These are phyloP conservation scores for Suhomyces tanzawaensis DNA, from an alignment of 805 yeast species.

Conservation along the genomic window DNA sequence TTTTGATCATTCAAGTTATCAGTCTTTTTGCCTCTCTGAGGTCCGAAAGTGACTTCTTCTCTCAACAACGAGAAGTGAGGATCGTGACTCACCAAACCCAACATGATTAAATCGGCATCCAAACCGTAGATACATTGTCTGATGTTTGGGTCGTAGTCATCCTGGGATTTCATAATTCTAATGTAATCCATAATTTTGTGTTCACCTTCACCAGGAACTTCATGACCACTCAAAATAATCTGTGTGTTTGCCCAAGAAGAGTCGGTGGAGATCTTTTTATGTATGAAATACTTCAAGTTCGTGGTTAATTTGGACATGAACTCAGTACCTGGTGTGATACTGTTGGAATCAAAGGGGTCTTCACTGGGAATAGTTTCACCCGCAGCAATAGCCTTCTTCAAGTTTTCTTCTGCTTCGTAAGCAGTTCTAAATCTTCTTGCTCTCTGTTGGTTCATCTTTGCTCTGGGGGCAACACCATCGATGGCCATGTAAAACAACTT, in stretches of 20 bases:
- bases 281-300: slow-evolving; percentile 82
- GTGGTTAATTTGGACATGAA: slow-evolving; percentile 87
- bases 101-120: slow-evolving; percentile 94
- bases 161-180: slow-evolving; percentile 72
- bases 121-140: slow-evolving; percentile 94
- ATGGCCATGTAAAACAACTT: slow-evolving; percentile 92
- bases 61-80: slow-evolving; percentile 94
- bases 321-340: slow-evolving; percentile 96
- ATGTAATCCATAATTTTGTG: slow-evolving; percentile 95
- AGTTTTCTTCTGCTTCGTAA: slow-evolving; percentile 79
- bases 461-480: slow-evolving; percentile 98
- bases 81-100: slow-evolving; percentile 87
- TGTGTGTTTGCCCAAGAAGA: slow-evolving; percentile 79
- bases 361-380: slow-evolving; percentile 80
- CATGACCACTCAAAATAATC: slow-evolving; percentile 84
- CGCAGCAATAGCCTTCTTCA: slow-evolving; percentile 66
- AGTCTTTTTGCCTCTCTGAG: slow-evolving; percentile 33
- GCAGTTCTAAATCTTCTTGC: slow-evolving; percentile 95
- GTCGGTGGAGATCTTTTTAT: slow-evolving; percentile 83
- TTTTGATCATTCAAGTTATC: slow-evolving; percentile 69
- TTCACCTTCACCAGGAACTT: slow-evolving; percentile 98
- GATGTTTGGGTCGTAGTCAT: slow-evolving; percentile 70
- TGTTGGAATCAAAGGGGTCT: slow-evolving; percentile 84
- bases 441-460: slow-evolving; percentile 97
- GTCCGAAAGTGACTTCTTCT: slow-evolving; percentile 93